Evolutionary conservation across 1,139 yeast genomes (phyloP).

Genomic region (Yamadazyma atmosphaerica): DNA sequence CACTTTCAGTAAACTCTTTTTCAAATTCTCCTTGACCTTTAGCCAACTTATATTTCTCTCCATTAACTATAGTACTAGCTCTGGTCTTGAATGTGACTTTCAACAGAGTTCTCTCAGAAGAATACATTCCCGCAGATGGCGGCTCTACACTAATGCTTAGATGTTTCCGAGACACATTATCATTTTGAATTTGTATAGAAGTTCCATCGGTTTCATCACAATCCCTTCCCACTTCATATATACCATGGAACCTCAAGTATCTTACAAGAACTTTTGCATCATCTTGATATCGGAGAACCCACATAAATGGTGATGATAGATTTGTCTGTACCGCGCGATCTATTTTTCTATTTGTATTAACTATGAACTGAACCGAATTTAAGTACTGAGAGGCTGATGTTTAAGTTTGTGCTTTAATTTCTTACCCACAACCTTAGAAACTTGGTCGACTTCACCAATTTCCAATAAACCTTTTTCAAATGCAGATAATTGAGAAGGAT

Average conservation of each 20-base stretch:
- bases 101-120: conserved; percentile 19
- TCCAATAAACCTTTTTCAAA: conserved; percentile 81
- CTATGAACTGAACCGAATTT: not conserved
- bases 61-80: conserved; percentile 34
- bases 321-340: not conserved
- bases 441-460: conserved; percentile 73
- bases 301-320: conserved; percentile 5
- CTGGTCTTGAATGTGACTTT: conserved; percentile 26
- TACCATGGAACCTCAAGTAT: conserved; percentile 15
- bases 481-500: conserved; percentile 45
- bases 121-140: conserved; percentile 4
- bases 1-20: conserved; percentile 17
- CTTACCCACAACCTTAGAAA: conserved; percentile 46
- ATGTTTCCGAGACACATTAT: conserved; percentile 33
- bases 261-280: conserved; percentile 6
- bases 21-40: conserved; percentile 20
- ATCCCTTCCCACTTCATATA: conserved; percentile 33
- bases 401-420: conserved; percentile 25
- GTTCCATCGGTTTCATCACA: conserved; percentile 18
- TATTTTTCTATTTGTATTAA: not conserved
- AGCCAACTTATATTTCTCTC: conserved; percentile 22
- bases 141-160: conserved; percentile 19
- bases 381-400: conserved; percentile 5
- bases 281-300: conserved; percentile 13
- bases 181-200: conserved; percentile 22